Base-by-base conservation (phyloP, 1,139 yeast species). In the Candida freyschussii region DNA sequence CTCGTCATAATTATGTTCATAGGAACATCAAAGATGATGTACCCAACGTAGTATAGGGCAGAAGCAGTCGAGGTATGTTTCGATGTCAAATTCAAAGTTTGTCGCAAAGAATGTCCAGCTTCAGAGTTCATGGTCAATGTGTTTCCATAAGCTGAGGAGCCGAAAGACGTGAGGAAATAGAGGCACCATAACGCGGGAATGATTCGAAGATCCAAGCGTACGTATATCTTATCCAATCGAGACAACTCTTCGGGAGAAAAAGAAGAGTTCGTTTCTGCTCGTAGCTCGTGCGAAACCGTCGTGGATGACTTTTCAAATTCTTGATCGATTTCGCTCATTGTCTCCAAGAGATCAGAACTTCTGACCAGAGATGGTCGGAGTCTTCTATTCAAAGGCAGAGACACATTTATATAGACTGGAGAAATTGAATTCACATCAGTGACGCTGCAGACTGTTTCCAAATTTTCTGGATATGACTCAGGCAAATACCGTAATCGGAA, bases 1-100 rank as follows among this genome's bases (percentile, higher is more conserved):
- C 68, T 66, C n/a, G 95, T 84, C 94, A 85, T 84, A 33, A 76
- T 59, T 50, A 85, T 67, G 57, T 85, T 85, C 91, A 84, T 83
- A 16, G 95, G 95, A 21, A 84, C 78, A 57, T 85, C 95, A 52
- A 85, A 85, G 29, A 85, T 63, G 45, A 85, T 84, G 55, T 73
- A 82, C 5, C 91, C 95, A 19, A 85, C 95, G 48, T 77, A 84
- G 62, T 81, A 80, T 30, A 85, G 65, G 0, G 95, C 94, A 17
- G 83, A 76, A 3, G 95, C 94, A 2, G 82, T 74, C 1, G 93
- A 75, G 1, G 73, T 69, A 43, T 82, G 74, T 34, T 78, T 72
- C 2, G 76, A 24, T 1, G 69, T 63, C 34, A 83, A 63, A 1
- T 62, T 45, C 27, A 85, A 65, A 11, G 73, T 57, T 43, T 71